Conservation (phyloP, 208 protist genomes). For the Crithidia brevicula region DNA sequence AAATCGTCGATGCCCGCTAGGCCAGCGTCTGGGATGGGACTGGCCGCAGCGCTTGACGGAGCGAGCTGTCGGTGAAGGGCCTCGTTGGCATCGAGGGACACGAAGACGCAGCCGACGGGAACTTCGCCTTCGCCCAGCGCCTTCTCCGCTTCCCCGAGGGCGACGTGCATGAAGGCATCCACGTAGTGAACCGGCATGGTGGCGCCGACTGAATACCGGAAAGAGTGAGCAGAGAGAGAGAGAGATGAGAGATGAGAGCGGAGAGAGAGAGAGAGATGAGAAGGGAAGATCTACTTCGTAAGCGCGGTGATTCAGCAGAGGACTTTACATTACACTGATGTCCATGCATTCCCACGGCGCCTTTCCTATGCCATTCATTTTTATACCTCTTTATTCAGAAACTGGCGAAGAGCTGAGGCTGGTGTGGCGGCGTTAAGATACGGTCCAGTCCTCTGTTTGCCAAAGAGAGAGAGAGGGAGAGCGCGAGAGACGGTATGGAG, state of each 20-base stretch:
- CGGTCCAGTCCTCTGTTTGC: no score
- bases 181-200: conserved; percentile 45
- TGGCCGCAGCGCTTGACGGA: neutral
- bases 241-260: conserved; percentile 6
- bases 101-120: conserved; percentile 95
- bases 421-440: no score
- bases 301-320: neutral
- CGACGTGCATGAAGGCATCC: conserved; percentile 70
- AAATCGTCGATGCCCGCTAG: no score
- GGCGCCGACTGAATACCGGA: neutral
- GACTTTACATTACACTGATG: neutral
- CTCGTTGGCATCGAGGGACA: conserved; percentile 35
- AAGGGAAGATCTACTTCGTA: neutral
- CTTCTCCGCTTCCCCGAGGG: conserved; percentile 55
- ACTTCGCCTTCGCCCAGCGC: conserved; percentile 90
- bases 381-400: no score
- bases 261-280: conserved; percentile 7
- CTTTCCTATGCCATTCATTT: no score
- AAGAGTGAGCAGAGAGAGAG: neutral
- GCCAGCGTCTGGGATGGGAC: no score
- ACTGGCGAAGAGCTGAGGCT: no score
- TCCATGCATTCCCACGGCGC: no score
- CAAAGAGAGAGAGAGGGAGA: no score
- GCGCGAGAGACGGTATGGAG: no score
- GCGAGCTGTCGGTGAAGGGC: conserved; percentile 5